Base-by-base conservation (phyloP, 768 basidiomycete genomes). In the Phanerodontia chrysosporium region DNA sequence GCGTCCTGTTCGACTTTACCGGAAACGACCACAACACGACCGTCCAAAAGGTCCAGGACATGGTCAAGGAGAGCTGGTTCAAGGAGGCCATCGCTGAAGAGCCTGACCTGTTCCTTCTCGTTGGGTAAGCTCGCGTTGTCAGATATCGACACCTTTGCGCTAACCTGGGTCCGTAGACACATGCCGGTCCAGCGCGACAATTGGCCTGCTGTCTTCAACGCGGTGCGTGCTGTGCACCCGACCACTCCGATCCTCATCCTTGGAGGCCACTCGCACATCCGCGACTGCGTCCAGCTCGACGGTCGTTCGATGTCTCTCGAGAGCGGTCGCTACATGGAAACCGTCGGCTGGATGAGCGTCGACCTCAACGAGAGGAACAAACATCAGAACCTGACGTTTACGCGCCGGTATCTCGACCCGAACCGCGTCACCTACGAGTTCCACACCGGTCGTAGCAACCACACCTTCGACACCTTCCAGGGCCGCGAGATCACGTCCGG, bases 291-390 rank as follows among this genome's bases (percentile, higher is more conserved):
- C 24, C 85, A 86, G 70, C 74, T 84, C 22, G 92, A 94, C 70
- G 81, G 79, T 3, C 79, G 86, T n/a, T 86, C 87, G 0, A 91
- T 94, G 77, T 78, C 87, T 1, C 69, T 95, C 60, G 90, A 92
- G 66, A 88, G 90, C 62, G 90, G 95, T 18, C 78, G 92, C 24
- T 96, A 95, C 69, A 90, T 96, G 87, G 95, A 97, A 74, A 97
- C 94, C 10, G 76, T 95, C 55, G 92, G 86, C 9, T 92, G 85
- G 83, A 74, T 89, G 76, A 86, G 89, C 52, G 80, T 79, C 1
- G 78, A 86, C 46, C 72, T 85, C 29, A 75, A 77, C 45, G 64
- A 74, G 25, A 69, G 66, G 51, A 69, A 71, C n/a, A 73, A 73
- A 45, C 71, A 67, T 48, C 71, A 78, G 61, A 81, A 85, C 65